phyloP scores from a whole-genome alignment of 176 grass and related monocot genomes.

The Hordeum vulgare region MorexV3_pseudomolecules_assembly NC_058524.1:359804596-359805095 shows the following conservation, averaged over 20 bases:
- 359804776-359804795: no score
- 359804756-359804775: no score
- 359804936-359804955: neutral
- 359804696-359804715: neutral
- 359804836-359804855: neutral
- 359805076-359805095: conserved; percentile 65
- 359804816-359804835: neutral
- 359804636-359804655: neutral
- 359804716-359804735: neutral
- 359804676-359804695: neutral
- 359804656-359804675: neutral
- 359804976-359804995: conserved; percentile 90
- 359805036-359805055: neutral
- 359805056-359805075: conserved; percentile 19
- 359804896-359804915: neutral
- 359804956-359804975: conserved; percentile 27
- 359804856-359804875: neutral
- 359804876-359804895: neutral
- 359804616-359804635: neutral
- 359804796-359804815: no score
- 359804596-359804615: neutral
- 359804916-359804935: neutral
- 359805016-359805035: neutral
- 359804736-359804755: no score
- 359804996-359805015: conserved; percentile 65